Base-by-base conservation (phyloP, 306 rosid species). In the Alnus glutinosa region DNA sequence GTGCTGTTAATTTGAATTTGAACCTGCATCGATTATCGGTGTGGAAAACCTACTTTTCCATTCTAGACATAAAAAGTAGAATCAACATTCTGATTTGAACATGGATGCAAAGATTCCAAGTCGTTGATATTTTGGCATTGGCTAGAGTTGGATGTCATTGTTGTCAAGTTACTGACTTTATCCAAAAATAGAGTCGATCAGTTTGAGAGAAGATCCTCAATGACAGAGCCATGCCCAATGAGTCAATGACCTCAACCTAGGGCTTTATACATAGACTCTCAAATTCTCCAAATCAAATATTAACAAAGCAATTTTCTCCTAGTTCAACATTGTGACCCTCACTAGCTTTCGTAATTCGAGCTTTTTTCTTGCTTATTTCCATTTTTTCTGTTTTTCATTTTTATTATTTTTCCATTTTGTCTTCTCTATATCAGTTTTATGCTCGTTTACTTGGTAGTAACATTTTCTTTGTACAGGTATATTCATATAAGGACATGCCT, bases 401-500 rank as follows among this genome's bases (percentile, higher is more conserved):
- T 39, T 42, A 9, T 42, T 2, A 14, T 8, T 67, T 66, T 5
- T 13, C 12, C 30, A 8, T 39, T 67, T 8, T 42, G 5, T 68
- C 7, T 68, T 55, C 18, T 64, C 59, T 32, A 42, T 66, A 63
- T 74, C 75, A 63, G 72, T 68, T 75, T 77, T 9, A 52, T 42
- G 36, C 48, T 64, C 37, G n/a, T 55, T 34, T 72, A 63, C 15
- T 47, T 48, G 59, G 54, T 64, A 30, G 36, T 39, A 42, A 55
- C 39, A 58, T 75, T 55, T 77, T 80, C n/a, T 57, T 61, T 81
- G 77, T 72, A 70, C 81, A 95, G 99, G 98, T 74, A 93, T 75
- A 89, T 90, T 77, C 86, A 89, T 3, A 85, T 91, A 73, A 91
- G 79, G 91, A 83, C 79, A 76, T 95, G 99, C 86, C 82, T 95